Evolutionary conservation across 257 asterid species (phyloP).

Genomic region (Misopates orontium): DNA sequence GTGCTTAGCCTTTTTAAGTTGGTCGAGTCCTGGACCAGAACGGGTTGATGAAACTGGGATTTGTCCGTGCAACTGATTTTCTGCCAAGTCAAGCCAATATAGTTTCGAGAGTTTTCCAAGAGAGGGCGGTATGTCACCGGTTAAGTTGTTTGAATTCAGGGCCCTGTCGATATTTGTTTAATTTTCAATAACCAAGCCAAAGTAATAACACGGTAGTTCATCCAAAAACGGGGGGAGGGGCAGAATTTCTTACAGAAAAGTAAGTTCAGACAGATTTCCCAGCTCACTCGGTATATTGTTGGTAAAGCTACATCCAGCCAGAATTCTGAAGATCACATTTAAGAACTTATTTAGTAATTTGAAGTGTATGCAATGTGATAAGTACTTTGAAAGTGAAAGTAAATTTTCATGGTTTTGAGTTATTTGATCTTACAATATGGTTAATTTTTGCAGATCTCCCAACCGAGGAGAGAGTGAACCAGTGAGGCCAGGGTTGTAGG

Average conservation of each 20-base stretch:
- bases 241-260: slow-evolving; percentile 73
- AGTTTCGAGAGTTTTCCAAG: slow-evolving; percentile 80
- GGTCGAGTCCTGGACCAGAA: slow-evolving; percentile 75
- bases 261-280: slow-evolving; percentile 72
- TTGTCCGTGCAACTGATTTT: slow-evolving; percentile 74
- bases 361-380: neutral
- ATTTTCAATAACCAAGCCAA: neutral
- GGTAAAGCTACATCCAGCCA: slow-evolving; percentile 90
- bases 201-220: neutral
- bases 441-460: slow-evolving; percentile 73
- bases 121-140: slow-evolving; percentile 83
- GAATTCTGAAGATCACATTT: slow-evolving; percentile 55
- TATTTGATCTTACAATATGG: slow-evolving; percentile 59
- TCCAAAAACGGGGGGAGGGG: neutral
- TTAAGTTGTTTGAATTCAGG: slow-evolving; percentile 84
- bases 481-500: slow-evolving; percentile 80
- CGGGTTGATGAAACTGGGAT: slow-evolving; percentile 66
- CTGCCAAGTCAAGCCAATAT: slow-evolving; percentile 93
- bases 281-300: slow-evolving; percentile 75
- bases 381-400: too few species aligned
- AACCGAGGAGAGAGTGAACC: slow-evolving; percentile 82
- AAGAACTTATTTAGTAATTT: slow-evolving; percentile 2
- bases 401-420: slow-evolving; percentile 3
- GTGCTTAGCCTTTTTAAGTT: slow-evolving; percentile 85
- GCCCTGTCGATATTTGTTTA: slow-evolving; percentile 54